These are phyloP conservation scores for Sextonia rubra DNA, from an alignment of 164 flowering plant species.

Conservation along the genomic window DNA sequence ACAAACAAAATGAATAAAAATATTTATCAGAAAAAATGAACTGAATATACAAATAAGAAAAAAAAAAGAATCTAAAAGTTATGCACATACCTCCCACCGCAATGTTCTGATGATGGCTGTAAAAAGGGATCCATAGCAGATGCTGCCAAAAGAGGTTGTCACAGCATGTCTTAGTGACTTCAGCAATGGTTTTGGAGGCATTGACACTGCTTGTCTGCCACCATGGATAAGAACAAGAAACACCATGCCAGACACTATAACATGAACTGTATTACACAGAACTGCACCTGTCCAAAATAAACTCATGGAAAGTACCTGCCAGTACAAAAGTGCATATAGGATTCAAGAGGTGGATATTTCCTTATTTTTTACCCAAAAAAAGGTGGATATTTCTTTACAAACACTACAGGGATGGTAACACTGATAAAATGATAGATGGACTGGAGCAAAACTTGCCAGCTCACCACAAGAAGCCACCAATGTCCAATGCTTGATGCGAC, in stretches of 20 bases:
- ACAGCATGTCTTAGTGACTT: constrained; percentile 68
- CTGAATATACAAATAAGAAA: not conserved
- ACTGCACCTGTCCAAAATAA: constrained; percentile 99
- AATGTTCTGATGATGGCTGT: constrained; percentile 92
- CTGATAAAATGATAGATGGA: constrained; percentile 18
- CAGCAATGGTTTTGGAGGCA: constrained; percentile 75
- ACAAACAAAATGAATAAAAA: not conserved
- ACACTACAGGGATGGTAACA: constrained; percentile 8
- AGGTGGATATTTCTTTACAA: not conserved
- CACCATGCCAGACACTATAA: constrained; percentile 94
- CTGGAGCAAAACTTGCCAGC: constrained; percentile 81
- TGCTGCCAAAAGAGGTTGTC: constrained; percentile 96
- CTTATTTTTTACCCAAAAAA: too few relatives aligned
- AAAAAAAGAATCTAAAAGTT: not conserved
- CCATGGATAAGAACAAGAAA: constrained; percentile 90
- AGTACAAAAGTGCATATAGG: not conserved
- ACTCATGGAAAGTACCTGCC: constrained; percentile 91
- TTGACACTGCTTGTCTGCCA: constrained; percentile 63
- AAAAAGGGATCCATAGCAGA: constrained; percentile 97
- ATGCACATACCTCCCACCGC: constrained; percentile 83
- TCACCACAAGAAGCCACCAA: constrained; percentile 99
- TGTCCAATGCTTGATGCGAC: constrained; percentile 82
- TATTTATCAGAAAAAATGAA: not conserved
- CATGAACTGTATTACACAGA: constrained; percentile 92
- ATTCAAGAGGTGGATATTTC: not conserved